Evolutionary conservation across 2,329 filamentous ascomycete species (phyloP), one percentile per base, ranked within the genome.

Genomic region (Paraphoma sp.): DNA sequence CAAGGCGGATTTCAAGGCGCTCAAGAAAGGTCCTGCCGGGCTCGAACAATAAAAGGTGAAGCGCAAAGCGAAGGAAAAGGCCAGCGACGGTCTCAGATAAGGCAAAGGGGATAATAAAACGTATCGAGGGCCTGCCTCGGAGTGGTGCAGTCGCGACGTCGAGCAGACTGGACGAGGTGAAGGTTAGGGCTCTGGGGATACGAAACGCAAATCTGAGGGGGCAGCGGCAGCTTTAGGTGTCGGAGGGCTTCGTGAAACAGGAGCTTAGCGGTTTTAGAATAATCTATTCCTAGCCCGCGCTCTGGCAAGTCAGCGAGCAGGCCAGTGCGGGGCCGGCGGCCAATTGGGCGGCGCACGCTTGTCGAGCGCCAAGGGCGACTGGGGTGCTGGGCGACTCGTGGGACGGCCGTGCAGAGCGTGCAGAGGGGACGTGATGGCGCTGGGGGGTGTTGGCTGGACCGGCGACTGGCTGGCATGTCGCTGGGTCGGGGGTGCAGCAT

Each of bases 201-300:
- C 72, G 72, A 76, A 75, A 76, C 73, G 70, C 67, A 68, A 70
- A 65, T 67, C 67, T 66, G 71, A 73, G 68, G 72, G 74, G 73
- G 72, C 70, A 72, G 67, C 63, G 68, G 72, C 68, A 68, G 65
- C 70, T 75, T 76, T 73, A 76, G 72, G 72, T 75, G 73, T 75
- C 68, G 65, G 73, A 75, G 71, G 63, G 63, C 63, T 11, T 69
- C 65, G 65, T 76, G 74, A 76, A 76, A 76, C 74, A 74, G 73
- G 72, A 74, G 69, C 44, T 64, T 73, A 69, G 72, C 63, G 58
- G 72, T 75, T 72, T 76, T 68, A 70, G 70, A 70, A 67, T 65
- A 60, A 64, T 71, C 71, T 74, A 75, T 73, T 73, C 66, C 55
- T 59, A 65, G 56, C 60, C 62, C 58, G 62, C 62, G 57, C 54